phyloP scores from a whole-genome alignment of 2,329 filamentous ascomycete genomes.

The Pseudogymnoascus destructans region DNA sequence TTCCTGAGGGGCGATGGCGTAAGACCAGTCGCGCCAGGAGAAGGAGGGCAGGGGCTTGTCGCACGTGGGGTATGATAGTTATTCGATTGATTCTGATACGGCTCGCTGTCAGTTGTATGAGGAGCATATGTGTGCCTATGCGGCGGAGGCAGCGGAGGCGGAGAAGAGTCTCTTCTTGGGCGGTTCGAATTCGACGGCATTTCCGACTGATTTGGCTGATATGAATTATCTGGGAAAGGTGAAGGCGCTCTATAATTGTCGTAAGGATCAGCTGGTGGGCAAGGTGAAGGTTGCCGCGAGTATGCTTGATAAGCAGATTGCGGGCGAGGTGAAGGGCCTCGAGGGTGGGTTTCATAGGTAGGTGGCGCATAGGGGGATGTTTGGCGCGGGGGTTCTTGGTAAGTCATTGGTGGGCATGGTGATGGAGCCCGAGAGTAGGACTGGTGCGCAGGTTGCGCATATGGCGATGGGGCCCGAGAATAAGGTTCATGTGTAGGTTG shows the following conservation, averaged over 20 bases:
- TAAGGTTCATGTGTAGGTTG: constrained; percentile 21
- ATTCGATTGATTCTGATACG: constrained; percentile 30
- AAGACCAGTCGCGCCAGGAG: constrained; percentile 50
- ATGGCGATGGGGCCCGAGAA: constrained; percentile 28
- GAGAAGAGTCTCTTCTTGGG: constrained; percentile 44
- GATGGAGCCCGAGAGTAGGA: constrained; percentile 24
- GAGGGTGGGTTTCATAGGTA: constrained; percentile 29
- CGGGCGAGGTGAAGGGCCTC: constrained; percentile 21
- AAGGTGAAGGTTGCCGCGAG: constrained; percentile 23
- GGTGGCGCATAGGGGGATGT: background rate
- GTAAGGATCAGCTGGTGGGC: constrained; percentile 29
- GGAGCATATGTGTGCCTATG: constrained; percentile 50
- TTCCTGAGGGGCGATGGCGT: constrained; percentile 87
- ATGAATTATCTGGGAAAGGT: constrained; percentile 18
- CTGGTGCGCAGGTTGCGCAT: constrained; percentile 21
- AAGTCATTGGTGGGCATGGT: constrained; percentile 21
- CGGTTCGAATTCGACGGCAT: constrained; percentile 25
- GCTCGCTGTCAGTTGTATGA: constrained; percentile 20
- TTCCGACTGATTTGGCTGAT: constrained; percentile 17
- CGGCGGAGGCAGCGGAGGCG: constrained; percentile 71
- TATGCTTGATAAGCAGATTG: constrained; percentile 23
- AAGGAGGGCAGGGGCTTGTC: constrained; percentile 53
- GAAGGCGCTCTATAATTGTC: constrained; percentile 26
- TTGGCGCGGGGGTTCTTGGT: constrained; percentile 12
- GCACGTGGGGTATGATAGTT: constrained; percentile 42